Evolutionary conservation across 73 alveolate species (phyloP).

Genomic region (Uronychia setigera): DNA sequence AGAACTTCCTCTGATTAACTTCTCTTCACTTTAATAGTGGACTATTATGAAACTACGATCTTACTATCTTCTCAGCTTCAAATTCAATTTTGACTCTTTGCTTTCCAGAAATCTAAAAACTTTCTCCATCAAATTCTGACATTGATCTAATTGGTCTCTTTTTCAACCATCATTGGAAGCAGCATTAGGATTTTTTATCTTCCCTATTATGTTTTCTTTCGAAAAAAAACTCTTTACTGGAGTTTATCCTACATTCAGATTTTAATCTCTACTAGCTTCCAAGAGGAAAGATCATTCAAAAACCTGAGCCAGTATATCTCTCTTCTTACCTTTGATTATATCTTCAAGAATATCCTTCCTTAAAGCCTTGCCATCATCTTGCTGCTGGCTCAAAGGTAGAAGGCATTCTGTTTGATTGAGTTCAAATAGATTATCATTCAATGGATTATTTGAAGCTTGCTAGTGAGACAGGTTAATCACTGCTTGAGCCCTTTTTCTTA

Average conservation of each 20-base stretch:
- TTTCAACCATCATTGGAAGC: background rate
- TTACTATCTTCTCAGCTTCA: background rate
- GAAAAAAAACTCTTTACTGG: background rate
- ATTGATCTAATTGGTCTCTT: background rate
- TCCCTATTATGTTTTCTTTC: background rate
- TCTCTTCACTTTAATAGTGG: background rate
- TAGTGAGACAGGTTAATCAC: too few species aligned
- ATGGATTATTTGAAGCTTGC: too few species aligned
- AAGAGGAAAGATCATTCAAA: background rate
- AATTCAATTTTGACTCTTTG: background rate
- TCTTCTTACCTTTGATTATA: background rate
- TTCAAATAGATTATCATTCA: background rate
- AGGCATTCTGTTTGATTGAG: background rate
- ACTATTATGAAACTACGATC: too few species aligned
- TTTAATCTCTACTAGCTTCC: too few species aligned
- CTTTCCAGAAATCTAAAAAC: too few species aligned
- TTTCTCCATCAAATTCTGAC: background rate
- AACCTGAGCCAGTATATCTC: background rate
- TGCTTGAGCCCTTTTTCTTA: too few species aligned
- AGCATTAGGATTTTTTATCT: too few species aligned
- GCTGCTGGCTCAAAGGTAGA: background rate
- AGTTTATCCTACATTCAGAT: background rate
- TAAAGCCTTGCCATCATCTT: background rate
- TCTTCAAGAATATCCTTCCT: background rate
- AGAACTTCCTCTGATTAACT: background rate